Conservation (phyloP, 208 protist species). For the Leishmania amazonensis region DNA sequence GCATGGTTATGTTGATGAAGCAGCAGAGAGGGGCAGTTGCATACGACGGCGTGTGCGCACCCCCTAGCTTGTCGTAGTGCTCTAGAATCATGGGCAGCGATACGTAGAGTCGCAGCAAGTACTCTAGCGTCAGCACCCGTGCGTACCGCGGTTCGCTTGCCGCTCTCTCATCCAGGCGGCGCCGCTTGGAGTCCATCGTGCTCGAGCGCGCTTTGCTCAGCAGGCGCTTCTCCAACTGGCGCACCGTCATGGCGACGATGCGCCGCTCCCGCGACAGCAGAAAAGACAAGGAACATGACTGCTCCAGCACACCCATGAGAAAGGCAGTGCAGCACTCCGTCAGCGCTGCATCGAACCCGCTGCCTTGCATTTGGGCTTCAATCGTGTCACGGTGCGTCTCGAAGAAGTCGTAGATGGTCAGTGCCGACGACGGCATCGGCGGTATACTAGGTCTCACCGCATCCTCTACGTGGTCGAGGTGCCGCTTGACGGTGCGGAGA, state of each 20-base stretch:
- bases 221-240: conserved; percentile 36
- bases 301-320: conserved; percentile 72
- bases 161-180: conserved; percentile 24
- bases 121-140: conserved; percentile 74
- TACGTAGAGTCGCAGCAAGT: conserved; percentile 77
- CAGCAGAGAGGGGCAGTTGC: conserved; percentile 64
- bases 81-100: conserved; percentile 72
- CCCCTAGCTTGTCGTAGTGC: conserved; percentile 85
- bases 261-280: conserved; percentile 57
- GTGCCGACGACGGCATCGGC: conserved; percentile 32
- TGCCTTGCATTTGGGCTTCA: conserved; percentile 12
- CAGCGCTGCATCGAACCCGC: conserved; percentile 35
- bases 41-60: conserved; percentile 52
- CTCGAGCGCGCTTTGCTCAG: conserved; percentile 16
- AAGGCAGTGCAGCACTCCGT: conserved; percentile 56
- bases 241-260: conserved; percentile 35
- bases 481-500: conserved; percentile 37
- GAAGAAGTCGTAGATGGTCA: conserved; percentile 68
- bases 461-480: conserved; percentile 71
- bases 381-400: conserved; percentile 29
- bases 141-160: conserved; percentile 38
- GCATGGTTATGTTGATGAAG: conserved; percentile 63
- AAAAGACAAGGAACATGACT: conserved; percentile 72
- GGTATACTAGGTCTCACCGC: conserved; percentile 47
- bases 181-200: conserved; percentile 23